Evolutionary conservation across 2,329 filamentous ascomycete genomes (phyloP).

Genomic region (Boeremia exigua): DNA sequence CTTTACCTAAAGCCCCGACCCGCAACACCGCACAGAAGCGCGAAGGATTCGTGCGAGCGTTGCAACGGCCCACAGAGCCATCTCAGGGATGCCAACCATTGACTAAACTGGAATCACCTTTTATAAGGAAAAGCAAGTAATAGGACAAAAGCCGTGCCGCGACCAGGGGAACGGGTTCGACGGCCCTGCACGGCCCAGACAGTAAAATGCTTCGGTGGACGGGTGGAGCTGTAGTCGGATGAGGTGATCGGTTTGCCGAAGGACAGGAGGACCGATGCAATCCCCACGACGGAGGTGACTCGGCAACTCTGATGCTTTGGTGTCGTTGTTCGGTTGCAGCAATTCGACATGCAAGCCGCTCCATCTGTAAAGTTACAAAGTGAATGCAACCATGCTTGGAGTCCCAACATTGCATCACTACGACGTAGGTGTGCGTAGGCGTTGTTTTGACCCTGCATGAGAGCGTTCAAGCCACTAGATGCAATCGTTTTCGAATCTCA

Average conservation of each 20-base stretch:
- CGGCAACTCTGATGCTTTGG: constrained; percentile 3
- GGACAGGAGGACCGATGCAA: constrained; percentile 5
- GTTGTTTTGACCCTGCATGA: constrained; percentile 8
- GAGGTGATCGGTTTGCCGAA: constrained; percentile 5
- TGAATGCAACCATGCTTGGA: background rate
- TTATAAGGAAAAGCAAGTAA: constrained; percentile 9
- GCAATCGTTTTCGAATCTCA: constrained; percentile 2
- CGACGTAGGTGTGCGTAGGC: constrained; percentile 9
- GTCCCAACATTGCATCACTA: constrained; percentile 12
- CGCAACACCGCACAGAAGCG: background rate
- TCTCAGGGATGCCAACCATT: constrained; percentile 3
- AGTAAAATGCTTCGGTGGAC: background rate
- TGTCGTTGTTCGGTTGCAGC: background rate
- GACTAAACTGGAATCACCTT: constrained; percentile 1
- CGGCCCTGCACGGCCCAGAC: constrained; percentile 1
- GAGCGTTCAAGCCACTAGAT: background rate
- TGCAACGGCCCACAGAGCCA: constrained; percentile 7
- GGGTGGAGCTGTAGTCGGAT: constrained; percentile 5
- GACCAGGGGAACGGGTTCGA: constrained; percentile 15
- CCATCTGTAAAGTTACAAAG: background rate
- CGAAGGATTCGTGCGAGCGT: constrained; percentile 8
- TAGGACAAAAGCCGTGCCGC: constrained; percentile 11
- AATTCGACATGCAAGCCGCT: background rate
- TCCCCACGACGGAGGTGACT: constrained; percentile 3
- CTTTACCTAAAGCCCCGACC: constrained; percentile 2